Percentiles rank a stretch among this genome's conserved stretches.
Evolutionary conservation across 805 yeast species (phyloP).

Genomic region (Saturnispora ahearnii): DNA sequence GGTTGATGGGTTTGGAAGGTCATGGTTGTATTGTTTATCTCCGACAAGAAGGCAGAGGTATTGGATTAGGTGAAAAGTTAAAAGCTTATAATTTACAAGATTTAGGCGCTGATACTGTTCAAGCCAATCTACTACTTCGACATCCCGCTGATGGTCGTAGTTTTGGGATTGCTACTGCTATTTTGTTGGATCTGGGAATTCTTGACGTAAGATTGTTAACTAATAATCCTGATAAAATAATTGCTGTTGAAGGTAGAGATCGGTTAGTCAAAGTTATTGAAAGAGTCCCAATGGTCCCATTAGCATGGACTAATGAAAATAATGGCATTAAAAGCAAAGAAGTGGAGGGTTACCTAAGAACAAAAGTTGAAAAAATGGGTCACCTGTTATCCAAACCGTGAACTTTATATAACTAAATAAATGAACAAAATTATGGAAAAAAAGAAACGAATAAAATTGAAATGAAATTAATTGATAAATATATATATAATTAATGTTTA

Average conservation of each 20-base stretch:
- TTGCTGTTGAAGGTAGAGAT: conserved; percentile 86
- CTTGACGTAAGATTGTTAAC: conserved; percentile 69
- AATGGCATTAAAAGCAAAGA: conserved; percentile 75
- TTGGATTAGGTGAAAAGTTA: conserved; percentile 94
- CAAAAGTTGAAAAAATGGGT: conserved; percentile 97
- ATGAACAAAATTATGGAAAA: too few species aligned
- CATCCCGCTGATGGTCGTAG: conserved; percentile 99
- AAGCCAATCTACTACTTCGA: conserved; percentile 82
- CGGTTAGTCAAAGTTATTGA: conserved; percentile 67
- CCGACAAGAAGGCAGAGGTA: conserved; percentile 98
- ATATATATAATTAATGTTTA: too few species aligned
- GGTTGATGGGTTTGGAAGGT: conserved; percentile 78
- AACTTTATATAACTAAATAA: background rate
- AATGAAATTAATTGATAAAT: too few species aligned
- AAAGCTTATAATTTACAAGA: conserved; percentile 97
- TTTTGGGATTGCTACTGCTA: conserved; percentile 89
- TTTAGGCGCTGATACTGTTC: conserved; percentile 96
- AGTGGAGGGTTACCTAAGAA: conserved; percentile 85
- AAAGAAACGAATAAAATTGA: background rate
- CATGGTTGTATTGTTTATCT: conserved; percentile 92
- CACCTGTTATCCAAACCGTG: conserved; percentile 56
- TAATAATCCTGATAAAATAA: conserved; percentile 92
- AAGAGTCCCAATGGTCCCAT: conserved; percentile 94
- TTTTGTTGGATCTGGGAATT: conserved; percentile 73
- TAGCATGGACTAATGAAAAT: conserved; percentile 64